Evolutionary conservation across 495 filamentous ascomycete genomes (phyloP).

Genomic region (Corynascus novoguineensis): DNA sequence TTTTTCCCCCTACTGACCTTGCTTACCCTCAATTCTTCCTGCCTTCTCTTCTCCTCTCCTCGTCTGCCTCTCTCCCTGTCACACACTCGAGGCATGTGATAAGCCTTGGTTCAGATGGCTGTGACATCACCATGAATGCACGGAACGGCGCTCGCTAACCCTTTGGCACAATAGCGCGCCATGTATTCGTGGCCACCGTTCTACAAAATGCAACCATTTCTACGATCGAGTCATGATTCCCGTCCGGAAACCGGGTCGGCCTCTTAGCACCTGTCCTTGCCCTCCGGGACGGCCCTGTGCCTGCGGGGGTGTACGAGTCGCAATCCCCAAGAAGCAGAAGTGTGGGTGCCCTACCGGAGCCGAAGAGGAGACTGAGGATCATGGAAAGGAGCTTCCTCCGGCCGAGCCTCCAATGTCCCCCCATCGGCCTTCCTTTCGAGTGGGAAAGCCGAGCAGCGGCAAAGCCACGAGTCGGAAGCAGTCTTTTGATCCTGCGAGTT

Average conservation of each 20-base stretch:
- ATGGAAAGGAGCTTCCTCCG: slow-evolving; percentile 16
- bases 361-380: neutral
- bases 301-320: slow-evolving; percentile 47
- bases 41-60: neutral
- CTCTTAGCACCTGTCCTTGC: slow-evolving; percentile 71
- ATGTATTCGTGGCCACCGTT: slow-evolving; percentile 81
- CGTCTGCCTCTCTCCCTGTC: neutral
- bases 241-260: slow-evolving; percentile 75
- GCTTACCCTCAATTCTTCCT: slow-evolving; percentile 10
- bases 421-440: slow-evolving; percentile 35
- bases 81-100: neutral
- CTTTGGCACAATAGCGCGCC: slow-evolving; percentile 53
- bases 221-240: slow-evolving; percentile 67
- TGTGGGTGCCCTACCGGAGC: slow-evolving; percentile 39
- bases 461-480: slow-evolving; percentile 37
- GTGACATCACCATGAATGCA: neutral
- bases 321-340: slow-evolving; percentile 47
- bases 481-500: slow-evolving; percentile 37
- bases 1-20: slow-evolving; percentile 7
- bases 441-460: slow-evolving; percentile 33
- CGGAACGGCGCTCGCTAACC: slow-evolving; percentile 19
- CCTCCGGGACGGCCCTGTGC: slow-evolving; percentile 50
- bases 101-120: no score
- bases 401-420: slow-evolving; percentile 34
- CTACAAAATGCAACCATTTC: slow-evolving; percentile 74